phyloP scores from a whole-genome alignment of 202 grass and related monocot species.

The Miscanthus sacchariflorus region DNA sequence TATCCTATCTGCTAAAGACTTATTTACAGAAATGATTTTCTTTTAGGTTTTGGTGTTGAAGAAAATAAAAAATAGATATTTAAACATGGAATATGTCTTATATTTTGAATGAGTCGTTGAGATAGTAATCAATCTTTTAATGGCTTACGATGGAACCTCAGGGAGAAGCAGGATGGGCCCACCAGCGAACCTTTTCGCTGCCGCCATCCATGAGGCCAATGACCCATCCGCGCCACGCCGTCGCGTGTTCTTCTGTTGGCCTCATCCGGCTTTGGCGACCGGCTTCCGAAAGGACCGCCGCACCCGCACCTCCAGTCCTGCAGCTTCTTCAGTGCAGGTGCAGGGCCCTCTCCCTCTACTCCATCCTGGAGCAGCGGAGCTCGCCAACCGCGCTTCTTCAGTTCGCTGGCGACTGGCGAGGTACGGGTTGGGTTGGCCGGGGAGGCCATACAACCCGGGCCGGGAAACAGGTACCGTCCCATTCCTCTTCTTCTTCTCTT shows the following conservation, averaged over 20 bases:
- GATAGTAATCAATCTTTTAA: neutral
- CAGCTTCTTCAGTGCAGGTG: no score
- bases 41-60: no score
- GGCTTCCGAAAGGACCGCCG: neutral
- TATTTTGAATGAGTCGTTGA: no score
- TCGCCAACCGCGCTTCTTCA: neutral
- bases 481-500: neutral
- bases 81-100: no score
- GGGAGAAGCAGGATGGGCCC: neutral
- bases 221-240: no score
- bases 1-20: no score
- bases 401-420: neutral
- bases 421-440: slow-evolving; percentile 24
- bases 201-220: no score
- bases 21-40: no score
- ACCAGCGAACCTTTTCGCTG: no score
- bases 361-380: neutral
- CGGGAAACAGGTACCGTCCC: neutral
- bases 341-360: neutral
- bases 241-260: neutral
- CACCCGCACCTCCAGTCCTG: neutral
- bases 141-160: neutral
- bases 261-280: neutral
- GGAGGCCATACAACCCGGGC: no score
- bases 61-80: no score